Percentiles rank a stretch among this genome's conserved stretches.
phyloP scores from a whole-genome alignment of 2,329 filamentous ascomycete species.

The Neonectria coccinea region DNA sequence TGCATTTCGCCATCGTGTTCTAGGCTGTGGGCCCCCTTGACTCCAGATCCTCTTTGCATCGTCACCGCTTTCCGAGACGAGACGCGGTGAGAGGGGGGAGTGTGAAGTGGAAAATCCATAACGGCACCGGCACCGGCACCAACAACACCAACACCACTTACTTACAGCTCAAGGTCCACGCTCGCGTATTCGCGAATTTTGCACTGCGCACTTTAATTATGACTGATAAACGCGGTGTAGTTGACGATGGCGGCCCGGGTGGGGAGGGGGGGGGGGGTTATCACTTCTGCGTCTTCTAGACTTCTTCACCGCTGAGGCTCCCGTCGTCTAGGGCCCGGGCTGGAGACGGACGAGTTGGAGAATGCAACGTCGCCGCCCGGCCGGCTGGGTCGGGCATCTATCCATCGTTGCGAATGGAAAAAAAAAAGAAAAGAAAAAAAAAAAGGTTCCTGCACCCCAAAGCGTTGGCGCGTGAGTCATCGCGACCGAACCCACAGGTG shows the following conservation, averaged over 20 bases:
- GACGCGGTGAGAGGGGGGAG: slow-evolving; percentile 36
- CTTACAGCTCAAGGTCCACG: slow-evolving; percentile 15
- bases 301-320: slow-evolving; percentile 34
- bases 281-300: slow-evolving; percentile 22
- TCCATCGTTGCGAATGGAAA: slow-evolving; percentile 2
- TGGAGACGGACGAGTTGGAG: slow-evolving; percentile 33
- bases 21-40: slow-evolving; percentile 21
- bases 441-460: slow-evolving; percentile 22
- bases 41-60: slow-evolving; percentile 19
- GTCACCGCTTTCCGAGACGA: slow-evolving; percentile 40
- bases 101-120: background rate
- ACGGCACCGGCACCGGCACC: slow-evolving; percentile 5
- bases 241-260: slow-evolving; percentile 15
- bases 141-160: background rate
- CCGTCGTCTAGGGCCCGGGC: slow-evolving; percentile 16
- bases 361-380: slow-evolving; percentile 35
- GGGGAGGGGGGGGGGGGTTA: slow-evolving; percentile 29
- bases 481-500: slow-evolving; percentile 27
- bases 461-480: slow-evolving; percentile 41
- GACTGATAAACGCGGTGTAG: slow-evolving; percentile 31
- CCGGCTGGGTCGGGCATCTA: slow-evolving; percentile 20
- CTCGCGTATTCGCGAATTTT: slow-evolving; percentile 23
- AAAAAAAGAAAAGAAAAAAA: slow-evolving; percentile 11
- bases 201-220: slow-evolving; percentile 20
- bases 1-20: slow-evolving; percentile 25